A percentile compares a stretch with the other conserved stretches of the same genome.
phyloP scores from a whole-genome alignment of 805 yeast genomes.

The Kodamaea restingae region DNA sequence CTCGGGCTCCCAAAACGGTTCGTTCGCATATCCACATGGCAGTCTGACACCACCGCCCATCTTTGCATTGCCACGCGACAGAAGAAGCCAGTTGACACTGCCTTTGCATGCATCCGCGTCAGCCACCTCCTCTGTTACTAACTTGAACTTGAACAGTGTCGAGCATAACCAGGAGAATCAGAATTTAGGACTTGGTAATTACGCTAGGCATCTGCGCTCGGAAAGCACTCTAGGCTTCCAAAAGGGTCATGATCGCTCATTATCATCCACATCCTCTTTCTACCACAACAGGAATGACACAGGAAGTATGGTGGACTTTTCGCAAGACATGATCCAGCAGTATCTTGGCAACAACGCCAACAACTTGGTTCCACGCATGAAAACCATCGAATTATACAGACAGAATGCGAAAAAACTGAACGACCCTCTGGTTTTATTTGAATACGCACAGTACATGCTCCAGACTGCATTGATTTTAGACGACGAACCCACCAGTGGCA shows the following conservation, averaged over 20 bases:
- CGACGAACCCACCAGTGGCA: conserved; percentile 4
- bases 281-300: conserved; percentile 31
- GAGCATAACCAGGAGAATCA: not conserved
- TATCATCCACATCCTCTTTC: conserved; percentile 37
- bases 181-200: not conserved
- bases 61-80: conserved; percentile 15
- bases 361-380: conserved; percentile 65
- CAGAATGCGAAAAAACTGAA: conserved; percentile 78
- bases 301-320: conserved; percentile 43
- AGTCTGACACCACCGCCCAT: conserved; percentile 28
- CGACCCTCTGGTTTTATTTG: conserved; percentile 83
- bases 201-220: conserved; percentile 17
- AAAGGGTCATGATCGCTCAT: conserved; percentile 30
- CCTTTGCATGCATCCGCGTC: conserved; percentile 30
- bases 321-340: conserved; percentile 49
- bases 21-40: conserved; percentile 6
- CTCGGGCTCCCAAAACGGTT: not conserved
- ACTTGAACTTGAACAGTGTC: conserved; percentile 21
- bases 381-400: conserved; percentile 83
- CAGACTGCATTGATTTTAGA: conserved; percentile 74
- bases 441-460: conserved; percentile 85
- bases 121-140: conserved; percentile 34
- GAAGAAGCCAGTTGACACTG: conserved; percentile 11
- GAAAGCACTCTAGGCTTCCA: conserved; percentile 24
- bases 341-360: conserved; percentile 49